A percentile compares a stretch with the other conserved stretches of the same genome.
phyloP scores from a whole-genome alignment of 2,329 filamentous ascomycete genomes.

The Clonostachys byssicola region DNA sequence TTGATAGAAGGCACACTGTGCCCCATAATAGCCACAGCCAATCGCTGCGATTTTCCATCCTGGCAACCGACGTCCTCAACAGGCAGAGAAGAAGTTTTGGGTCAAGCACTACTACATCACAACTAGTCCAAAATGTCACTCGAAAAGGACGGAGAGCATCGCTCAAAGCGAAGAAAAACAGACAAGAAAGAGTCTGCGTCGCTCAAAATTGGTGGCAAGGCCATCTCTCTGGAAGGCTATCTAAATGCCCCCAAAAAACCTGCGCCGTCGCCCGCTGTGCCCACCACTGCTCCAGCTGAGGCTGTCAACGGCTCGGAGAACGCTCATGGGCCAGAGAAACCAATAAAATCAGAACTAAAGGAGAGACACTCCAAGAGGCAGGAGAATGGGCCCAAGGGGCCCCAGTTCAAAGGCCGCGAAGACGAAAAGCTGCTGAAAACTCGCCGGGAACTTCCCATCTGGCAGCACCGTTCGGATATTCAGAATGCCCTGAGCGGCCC shows the following conservation, averaged over 20 bases:
- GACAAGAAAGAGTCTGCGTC: constrained; percentile 22
- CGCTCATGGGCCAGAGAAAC: neutral
- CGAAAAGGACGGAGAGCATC: neutral
- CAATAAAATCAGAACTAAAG: neutral
- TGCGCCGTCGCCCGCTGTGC: neutral
- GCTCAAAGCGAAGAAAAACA: constrained; percentile 31
- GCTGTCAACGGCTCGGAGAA: constrained; percentile 14
- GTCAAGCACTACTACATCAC: too few relatives aligned
- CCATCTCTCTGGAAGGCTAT: constrained; percentile 45
- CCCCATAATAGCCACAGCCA: too few relatives aligned
- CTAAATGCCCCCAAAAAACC: constrained; percentile 21
- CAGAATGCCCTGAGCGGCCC: constrained; percentile 48
- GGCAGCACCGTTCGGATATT: constrained; percentile 68
- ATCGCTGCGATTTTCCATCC: too few relatives aligned
- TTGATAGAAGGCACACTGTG: too few relatives aligned
- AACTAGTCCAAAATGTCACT: too few relatives aligned
- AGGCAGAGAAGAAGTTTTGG: too few relatives aligned
- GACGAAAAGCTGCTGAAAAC: constrained; percentile 31
- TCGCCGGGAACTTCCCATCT: constrained; percentile 75
- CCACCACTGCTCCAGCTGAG: constrained; percentile 8
- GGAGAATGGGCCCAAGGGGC: constrained; percentile 1
- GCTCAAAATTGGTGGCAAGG: constrained; percentile 41
- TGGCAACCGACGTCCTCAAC: too few relatives aligned
- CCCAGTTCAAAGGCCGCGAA: constrained; percentile 9
- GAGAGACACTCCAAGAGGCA: constrained; percentile 1